Evolutionary conservation across 1,284 basidiomycete genomes (phyloP), one percentile per base, ranked within the genome.

Genomic region (Agaricales sp.): DNA sequence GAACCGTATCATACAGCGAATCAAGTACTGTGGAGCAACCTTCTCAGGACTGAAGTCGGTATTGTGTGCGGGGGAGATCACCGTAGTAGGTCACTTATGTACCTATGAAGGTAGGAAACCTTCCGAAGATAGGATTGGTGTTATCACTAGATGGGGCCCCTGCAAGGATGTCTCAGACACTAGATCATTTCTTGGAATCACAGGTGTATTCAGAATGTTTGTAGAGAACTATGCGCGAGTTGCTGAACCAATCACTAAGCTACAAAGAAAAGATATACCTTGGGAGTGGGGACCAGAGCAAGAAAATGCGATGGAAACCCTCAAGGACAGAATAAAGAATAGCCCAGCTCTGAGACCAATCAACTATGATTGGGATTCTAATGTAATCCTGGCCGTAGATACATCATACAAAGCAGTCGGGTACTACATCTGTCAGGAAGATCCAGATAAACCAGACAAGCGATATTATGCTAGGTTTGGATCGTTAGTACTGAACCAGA

Each of bases 311-410:
- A 52, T 56, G 45, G 52, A 56, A 2, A 45, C 53, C 2, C 52
- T 66, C 6, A 65, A 65, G 48, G n/a, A 54, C 1, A 58, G 56
- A 0, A 45, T 64, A 8, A 18, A 49, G 1, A 21, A 25, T 8
- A 56, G 55, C 13, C 56, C 60, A 1, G 60, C 58, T n/a, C 43
- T 64, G 2, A 47, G 43, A 41, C 50, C 50, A 3, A 14, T 59
- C 2, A 47, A 53, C 16, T 54, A 54, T 44, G 38, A 51, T 3
- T 50, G 23, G 19, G 22, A 26, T n/a, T 16, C 19, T 19, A 13
- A 18, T 1, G 58, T 64, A 4, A 59, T 64, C 2, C 48, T 66
- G 2, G 58, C 59, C 0, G 64, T 66, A n/a, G 62, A 67, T 52
- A 63, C 63, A 0, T 65, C 59, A 1, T 55, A 53, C 14, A 61